These are phyloP conservation scores for Camelina neglecta DNA, from an alignment of 345 rosid genomes.

Conservation along the genomic window DNA sequence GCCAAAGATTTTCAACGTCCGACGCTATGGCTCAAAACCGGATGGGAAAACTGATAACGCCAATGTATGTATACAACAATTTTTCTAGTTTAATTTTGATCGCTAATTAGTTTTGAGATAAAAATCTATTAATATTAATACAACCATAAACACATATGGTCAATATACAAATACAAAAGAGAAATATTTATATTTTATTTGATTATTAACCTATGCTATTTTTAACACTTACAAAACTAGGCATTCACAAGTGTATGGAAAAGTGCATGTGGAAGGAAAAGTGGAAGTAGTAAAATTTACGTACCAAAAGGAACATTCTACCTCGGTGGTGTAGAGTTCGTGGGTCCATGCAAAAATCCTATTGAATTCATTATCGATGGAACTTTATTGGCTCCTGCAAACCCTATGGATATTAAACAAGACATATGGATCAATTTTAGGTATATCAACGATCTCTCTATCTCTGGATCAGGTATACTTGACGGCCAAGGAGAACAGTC, in stretches of 20 bases:
- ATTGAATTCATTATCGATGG: conserved; percentile 39
- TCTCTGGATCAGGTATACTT: conserved; percentile 39
- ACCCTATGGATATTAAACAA: conserved; percentile 17
- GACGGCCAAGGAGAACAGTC: conserved; percentile 40
- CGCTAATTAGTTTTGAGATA: not conserved
- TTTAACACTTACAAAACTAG: not conserved
- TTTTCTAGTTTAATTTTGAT: not conserved
- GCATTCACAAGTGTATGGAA: conserved; percentile 31
- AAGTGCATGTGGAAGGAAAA: conserved; percentile 20
- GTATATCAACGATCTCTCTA: conserved; percentile 30
- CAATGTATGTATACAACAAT: conserved; percentile 9
- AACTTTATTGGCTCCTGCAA: conserved; percentile 36
- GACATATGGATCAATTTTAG: conserved; percentile 37
- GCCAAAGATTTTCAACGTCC: conserved; percentile 25
- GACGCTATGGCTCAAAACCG: conserved; percentile 19
- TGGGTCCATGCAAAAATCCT: conserved; percentile 35
- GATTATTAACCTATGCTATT: not conserved
- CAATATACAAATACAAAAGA: not conserved
- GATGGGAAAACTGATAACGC: conserved; percentile 35
- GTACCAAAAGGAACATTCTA: conserved; percentile 37
- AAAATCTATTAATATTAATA: not conserved
- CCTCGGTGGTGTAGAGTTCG: conserved; percentile 24
- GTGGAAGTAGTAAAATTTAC: conserved; percentile 33
- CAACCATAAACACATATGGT: not conserved
- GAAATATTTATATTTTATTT: not conserved